A percentile compares a stretch with the other conserved stretches of the same genome.
These are phyloP conservation scores for Baorangia bicolor DNA, from an alignment of 768 basidiomycete genomes.

Conservation along the genomic window DNA sequence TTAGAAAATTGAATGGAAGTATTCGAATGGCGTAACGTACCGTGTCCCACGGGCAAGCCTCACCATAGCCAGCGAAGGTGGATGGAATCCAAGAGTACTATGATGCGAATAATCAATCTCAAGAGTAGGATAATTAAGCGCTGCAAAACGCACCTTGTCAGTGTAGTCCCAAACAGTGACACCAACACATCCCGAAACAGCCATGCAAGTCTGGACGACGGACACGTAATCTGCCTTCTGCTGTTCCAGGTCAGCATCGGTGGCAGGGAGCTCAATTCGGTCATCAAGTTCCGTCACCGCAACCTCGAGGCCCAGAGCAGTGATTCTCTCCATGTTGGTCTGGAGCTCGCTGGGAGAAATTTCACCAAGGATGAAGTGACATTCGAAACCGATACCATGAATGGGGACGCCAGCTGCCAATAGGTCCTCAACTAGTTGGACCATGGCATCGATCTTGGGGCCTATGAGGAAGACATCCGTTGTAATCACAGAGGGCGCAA, in stretches of 20 bases:
- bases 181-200: conserved; percentile 35
- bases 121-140: conserved; percentile 20
- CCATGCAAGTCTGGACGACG: conserved; percentile 55
- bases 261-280: conserved; percentile 52
- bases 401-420: conserved; percentile 49
- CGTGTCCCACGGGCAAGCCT: conserved; percentile 17
- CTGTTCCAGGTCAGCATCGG: conserved; percentile 46
- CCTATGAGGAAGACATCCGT: not conserved
- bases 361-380: conserved; percentile 58
- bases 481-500: not conserved
- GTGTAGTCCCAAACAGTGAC: conserved; percentile 44
- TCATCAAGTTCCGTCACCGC: conserved; percentile 71
- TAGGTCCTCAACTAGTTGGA: conserved; percentile 50
- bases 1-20: not conserved
- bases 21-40: not conserved
- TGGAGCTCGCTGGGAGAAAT: conserved; percentile 47
- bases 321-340: conserved; percentile 50
- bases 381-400: conserved; percentile 61
- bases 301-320: conserved; percentile 61
- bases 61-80: conserved; percentile 8
- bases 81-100: conserved; percentile 19
- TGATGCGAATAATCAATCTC: not conserved
- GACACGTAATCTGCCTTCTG: conserved; percentile 58
- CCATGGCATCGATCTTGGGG: conserved; percentile 45
- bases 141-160: conserved; percentile 26